Conservation (phyloP, 2,329 filamentous ascomycete species). For the Fonsecaea nubica region DNA sequence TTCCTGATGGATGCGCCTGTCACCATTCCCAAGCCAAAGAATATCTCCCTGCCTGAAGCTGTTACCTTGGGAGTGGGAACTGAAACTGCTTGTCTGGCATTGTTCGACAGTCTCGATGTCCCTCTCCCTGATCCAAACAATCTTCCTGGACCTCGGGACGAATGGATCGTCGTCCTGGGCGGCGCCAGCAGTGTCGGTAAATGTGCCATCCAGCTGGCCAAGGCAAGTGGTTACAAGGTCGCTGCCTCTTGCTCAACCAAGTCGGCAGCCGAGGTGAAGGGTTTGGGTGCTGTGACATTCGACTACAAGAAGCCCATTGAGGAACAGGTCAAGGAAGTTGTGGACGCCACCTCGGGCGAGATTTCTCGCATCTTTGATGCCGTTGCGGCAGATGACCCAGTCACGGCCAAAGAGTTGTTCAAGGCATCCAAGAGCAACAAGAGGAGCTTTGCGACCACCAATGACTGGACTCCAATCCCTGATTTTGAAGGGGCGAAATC, state of each 20-base stretch:
- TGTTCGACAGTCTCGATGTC: conserved; percentile 40
- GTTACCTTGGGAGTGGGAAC: conserved; percentile 42
- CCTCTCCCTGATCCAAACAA: conserved; percentile 37
- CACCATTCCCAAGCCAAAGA: conserved; percentile 43
- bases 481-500: conserved; percentile 41
- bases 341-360: conserved; percentile 41
- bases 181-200: conserved; percentile 46
- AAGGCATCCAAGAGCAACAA: conserved; percentile 34
- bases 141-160: conserved; percentile 32
- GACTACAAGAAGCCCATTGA: conserved; percentile 44
- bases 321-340: conserved; percentile 42
- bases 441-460: conserved; percentile 42
- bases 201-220: conserved; percentile 44
- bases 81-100: conserved; percentile 40
- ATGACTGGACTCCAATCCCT: conserved; percentile 36
- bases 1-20: conserved; percentile 44
- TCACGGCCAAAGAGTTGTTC: conserved; percentile 41
- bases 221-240: conserved; percentile 44
- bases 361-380: conserved; percentile 44
- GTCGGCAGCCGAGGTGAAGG: conserved; percentile 42
- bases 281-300: conserved; percentile 42
- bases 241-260: conserved; percentile 44
- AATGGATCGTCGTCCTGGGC: conserved; percentile 46
- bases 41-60: conserved; percentile 42
- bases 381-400: conserved; percentile 42